phyloP scores from a whole-genome alignment of 1,284 basidiomycete genomes.

The Trametes pubescens region DNA sequence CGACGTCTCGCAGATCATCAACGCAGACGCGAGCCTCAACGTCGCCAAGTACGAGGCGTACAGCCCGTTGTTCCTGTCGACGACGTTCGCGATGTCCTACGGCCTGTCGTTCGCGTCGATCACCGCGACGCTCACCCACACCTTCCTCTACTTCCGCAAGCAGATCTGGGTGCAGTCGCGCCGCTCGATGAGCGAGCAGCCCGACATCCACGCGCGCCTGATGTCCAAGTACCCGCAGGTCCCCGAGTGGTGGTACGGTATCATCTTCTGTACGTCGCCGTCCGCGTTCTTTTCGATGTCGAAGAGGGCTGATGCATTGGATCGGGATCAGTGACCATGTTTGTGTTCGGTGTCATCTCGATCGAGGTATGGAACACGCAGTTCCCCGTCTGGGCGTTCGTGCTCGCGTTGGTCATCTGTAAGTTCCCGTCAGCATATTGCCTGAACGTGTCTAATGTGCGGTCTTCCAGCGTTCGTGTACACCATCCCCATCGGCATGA shows the following conservation, averaged over 20 bases:
- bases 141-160: constrained; percentile 83
- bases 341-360: constrained; percentile 70
- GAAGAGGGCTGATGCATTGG: not conserved
- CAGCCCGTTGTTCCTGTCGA: constrained; percentile 71
- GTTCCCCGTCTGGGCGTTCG: constrained; percentile 69
- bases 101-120: constrained; percentile 70
- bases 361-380: constrained; percentile 76
- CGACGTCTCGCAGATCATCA: constrained; percentile 64
- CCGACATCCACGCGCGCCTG: constrained; percentile 86
- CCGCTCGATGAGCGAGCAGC: constrained; percentile 73
- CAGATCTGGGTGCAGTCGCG: constrained; percentile 76
- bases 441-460: not conserved
- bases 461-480: constrained; percentile 56
- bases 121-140: constrained; percentile 72
- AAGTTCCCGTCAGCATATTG: constrained; percentile 7
- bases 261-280: constrained; percentile 48
- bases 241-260: constrained; percentile 79
- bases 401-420: constrained; percentile 52
- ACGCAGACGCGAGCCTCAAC: constrained; percentile 59
- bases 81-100: constrained; percentile 71
- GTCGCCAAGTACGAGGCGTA: constrained; percentile 60
- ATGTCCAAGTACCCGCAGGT: constrained; percentile 80
- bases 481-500: constrained; percentile 73
- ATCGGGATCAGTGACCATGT: constrained; percentile 49
- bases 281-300: too few species aligned